Evolutionary conservation across 2,329 filamentous ascomycete genomes (phyloP).

Genomic region (Fusarium keratoplasticum): DNA sequence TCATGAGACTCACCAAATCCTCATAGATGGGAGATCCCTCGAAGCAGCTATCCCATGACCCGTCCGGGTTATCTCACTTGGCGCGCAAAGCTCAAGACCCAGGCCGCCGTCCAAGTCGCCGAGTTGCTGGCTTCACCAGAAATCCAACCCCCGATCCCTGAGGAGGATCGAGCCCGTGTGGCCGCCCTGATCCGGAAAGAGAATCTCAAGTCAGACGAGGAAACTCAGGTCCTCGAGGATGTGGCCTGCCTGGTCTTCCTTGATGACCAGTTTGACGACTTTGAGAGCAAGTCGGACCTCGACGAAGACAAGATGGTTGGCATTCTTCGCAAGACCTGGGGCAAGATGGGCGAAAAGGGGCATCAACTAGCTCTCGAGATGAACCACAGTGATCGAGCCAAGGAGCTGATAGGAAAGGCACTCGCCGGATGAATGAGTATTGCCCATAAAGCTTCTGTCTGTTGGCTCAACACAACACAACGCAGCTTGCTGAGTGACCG

Average conservation of each 20-base stretch:
- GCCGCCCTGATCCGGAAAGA: slow-evolving; percentile 84
- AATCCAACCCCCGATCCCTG: slow-evolving; percentile 53
- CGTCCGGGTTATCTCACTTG: slow-evolving; percentile 83
- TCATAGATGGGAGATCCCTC: slow-evolving; percentile 80
- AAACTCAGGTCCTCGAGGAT: slow-evolving; percentile 84
- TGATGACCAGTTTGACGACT: slow-evolving; percentile 86
- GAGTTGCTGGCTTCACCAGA: slow-evolving; percentile 60
- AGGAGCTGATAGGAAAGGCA: slow-evolving; percentile 72
- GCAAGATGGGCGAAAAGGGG: slow-evolving; percentile 76
- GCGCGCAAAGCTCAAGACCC: slow-evolving; percentile 79
- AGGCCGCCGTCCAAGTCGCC: slow-evolving; percentile 66
- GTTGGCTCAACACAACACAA: neutral
- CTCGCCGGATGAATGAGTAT: slow-evolving; percentile 50
- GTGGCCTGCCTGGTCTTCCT: slow-evolving; percentile 89
- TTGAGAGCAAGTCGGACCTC: slow-evolving; percentile 72
- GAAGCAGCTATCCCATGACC: slow-evolving; percentile 78
- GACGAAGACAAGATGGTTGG: slow-evolving; percentile 82
- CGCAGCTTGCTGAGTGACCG: neutral
- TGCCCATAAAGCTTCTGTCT: neutral
- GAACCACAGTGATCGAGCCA: slow-evolving; percentile 71
- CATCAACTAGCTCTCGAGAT: slow-evolving; percentile 74
- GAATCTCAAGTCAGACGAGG: slow-evolving; percentile 67
- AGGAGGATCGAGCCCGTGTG: slow-evolving; percentile 69
- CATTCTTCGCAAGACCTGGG: slow-evolving; percentile 81
- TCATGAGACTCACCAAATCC: neutral